Percentiles rank a stretch among this genome's conserved stretches.
Evolutionary conservation across 1,284 basidiomycete genomes (phyloP).

Genomic region (Exobasidium rhododendri): DNA sequence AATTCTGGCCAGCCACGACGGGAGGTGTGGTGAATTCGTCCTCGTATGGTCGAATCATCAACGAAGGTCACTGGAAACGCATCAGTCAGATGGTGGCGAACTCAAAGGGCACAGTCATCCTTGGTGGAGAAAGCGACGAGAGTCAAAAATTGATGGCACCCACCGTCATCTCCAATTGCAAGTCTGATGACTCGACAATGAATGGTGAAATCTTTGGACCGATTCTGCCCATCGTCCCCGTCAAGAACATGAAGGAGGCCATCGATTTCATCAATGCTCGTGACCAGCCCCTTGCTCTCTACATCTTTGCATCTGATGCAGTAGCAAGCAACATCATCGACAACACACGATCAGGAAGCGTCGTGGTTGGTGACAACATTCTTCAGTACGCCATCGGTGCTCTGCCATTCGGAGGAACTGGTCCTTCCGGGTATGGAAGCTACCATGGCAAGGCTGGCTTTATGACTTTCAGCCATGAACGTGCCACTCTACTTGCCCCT

Average conservation of each 20-base stretch:
- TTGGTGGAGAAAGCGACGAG: constrained; percentile 69
- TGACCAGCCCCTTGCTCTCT: constrained; percentile 72
- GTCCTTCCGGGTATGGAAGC: constrained; percentile 58
- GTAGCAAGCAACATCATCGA: constrained; percentile 61
- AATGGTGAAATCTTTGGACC: constrained; percentile 75
- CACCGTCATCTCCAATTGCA: constrained; percentile 66
- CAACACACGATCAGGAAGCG: constrained; percentile 42
- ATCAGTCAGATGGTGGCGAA: constrained; percentile 65
- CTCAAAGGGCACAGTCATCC: constrained; percentile 68
- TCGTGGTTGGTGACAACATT: constrained; percentile 33
- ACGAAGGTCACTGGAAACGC: constrained; percentile 63
- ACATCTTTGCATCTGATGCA: constrained; percentile 68
- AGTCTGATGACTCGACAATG: constrained; percentile 61
- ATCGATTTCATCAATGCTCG: constrained; percentile 56
- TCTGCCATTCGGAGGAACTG: constrained; percentile 62
- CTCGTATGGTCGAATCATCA: constrained; percentile 61
- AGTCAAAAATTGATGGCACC: constrained; percentile 61
- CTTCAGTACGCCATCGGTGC: constrained; percentile 61
- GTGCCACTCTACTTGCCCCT: constrained; percentile 58
- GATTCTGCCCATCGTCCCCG: constrained; percentile 71
- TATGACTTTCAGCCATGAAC: constrained; percentile 60
- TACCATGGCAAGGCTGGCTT: constrained; percentile 60
- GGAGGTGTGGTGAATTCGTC: constrained; percentile 58
- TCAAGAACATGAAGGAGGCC: constrained; percentile 57
- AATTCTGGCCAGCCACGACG: constrained; percentile 53